Conservation (phyloP, 1,284 basidiomycete species). For the Sanghuangporus weigelae region DNA sequence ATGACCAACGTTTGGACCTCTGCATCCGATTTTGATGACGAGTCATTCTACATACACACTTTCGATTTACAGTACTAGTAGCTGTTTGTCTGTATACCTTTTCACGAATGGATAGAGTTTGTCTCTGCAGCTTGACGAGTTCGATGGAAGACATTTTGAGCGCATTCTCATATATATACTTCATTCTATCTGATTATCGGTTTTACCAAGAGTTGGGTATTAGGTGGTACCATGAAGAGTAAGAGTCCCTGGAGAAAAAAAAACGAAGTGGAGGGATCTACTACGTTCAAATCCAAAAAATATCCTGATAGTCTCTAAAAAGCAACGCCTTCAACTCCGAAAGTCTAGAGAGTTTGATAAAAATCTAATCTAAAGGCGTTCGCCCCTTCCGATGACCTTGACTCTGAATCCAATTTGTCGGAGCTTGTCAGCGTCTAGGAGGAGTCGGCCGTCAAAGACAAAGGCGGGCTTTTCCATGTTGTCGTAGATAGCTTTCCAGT, state of each 20-base stretch:
- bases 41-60: no score
- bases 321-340: background rate
- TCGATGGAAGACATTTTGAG: background rate
- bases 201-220: background rate
- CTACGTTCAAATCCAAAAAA: background rate
- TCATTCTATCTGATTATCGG: background rate
- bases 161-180: background rate
- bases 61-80: no score
- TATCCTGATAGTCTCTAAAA: background rate
- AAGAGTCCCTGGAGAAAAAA: background rate
- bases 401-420: slow-evolving; percentile 92
- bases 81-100: background rate
- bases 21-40: background rate
- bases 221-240: background rate
- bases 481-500: slow-evolving; percentile 84
- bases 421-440: slow-evolving; percentile 79
- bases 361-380: slow-evolving; percentile 12
- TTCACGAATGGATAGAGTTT: background rate
- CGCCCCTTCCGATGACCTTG: slow-evolving; percentile 19
- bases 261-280: background rate
- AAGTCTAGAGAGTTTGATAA: background rate
- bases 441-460: slow-evolving; percentile 87
- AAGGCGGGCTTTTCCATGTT: slow-evolving; percentile 96
- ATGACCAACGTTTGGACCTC: background rate
- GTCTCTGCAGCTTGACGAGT: background rate